Evolutionary conservation across 768 basidiomycete genomes (phyloP).

Genomic region (Daedaleopsis sinensis): DNA sequence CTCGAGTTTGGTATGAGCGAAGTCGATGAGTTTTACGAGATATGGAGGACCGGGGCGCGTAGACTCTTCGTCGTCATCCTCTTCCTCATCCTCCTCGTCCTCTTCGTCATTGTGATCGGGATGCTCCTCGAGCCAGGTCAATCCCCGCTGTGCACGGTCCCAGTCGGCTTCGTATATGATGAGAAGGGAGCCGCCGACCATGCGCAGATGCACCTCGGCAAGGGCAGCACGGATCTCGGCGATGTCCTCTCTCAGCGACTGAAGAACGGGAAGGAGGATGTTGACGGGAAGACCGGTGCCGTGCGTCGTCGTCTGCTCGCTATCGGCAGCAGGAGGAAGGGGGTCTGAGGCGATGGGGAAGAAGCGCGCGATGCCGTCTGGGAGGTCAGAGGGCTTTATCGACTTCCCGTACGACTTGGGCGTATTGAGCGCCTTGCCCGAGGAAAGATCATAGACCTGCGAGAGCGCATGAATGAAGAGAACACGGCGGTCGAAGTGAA

Average conservation of each 20-base stretch:
- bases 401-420: slow-evolving; percentile 81
- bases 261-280: slow-evolving; percentile 60
- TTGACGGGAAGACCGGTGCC: slow-evolving; percentile 57
- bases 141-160: slow-evolving; percentile 38
- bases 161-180: slow-evolving; percentile 77
- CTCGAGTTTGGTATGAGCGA: slow-evolving; percentile 79
- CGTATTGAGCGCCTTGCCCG: slow-evolving; percentile 58
- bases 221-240: slow-evolving; percentile 54
- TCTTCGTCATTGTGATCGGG: slow-evolving; percentile 43
- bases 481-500: background rate
- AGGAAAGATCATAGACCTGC: slow-evolving; percentile 73
- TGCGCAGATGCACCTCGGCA: slow-evolving; percentile 63
- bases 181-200: slow-evolving; percentile 82
- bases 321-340: slow-evolving; percentile 4
- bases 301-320: slow-evolving; percentile 21
- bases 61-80: slow-evolving; percentile 35
- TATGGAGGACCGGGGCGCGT: slow-evolving; percentile 50
- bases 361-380: slow-evolving; percentile 76
- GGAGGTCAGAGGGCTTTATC: slow-evolving; percentile 68
- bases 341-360: slow-evolving; percentile 53
- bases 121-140: slow-evolving; percentile 41
- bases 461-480: background rate
- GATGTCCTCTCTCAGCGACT: slow-evolving; percentile 54
- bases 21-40: slow-evolving; percentile 86
- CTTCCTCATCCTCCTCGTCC: slow-evolving; percentile 34